Evolutionary conservation across 2,329 filamentous ascomycete species (phyloP), one percentile per base, ranked within the genome.

Genomic region (Hirsutella thompsonii): DNA sequence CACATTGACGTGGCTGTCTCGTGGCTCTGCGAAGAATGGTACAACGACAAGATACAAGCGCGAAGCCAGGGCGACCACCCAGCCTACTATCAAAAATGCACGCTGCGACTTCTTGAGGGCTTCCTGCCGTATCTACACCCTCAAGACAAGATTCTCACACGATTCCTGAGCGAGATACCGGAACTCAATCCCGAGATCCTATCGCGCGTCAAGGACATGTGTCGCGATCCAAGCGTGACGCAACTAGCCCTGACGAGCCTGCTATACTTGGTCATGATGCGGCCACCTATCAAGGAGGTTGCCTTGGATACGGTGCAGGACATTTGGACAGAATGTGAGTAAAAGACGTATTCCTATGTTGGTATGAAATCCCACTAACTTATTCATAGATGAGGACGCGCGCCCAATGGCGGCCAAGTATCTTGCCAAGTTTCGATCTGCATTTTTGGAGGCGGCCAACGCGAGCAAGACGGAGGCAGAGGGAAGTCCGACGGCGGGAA

Each of bases 11-110:
- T 92, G 19, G 90, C 88, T 1, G 87, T 96, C 39, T 81, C 82
- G 8, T 98, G 92, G 92, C 71, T 98, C 14, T 94, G 83, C 52
- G 92, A 98, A 59, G 92, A 98, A 62, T 98, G 92, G 90, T 96
- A 94, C 61, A 93, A 89, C 52, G 90, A 96, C 58, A 79, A 61
- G 58, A 62, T 66, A 47, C 63, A 58, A 45, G 64, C 55, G 43
- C 67, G 59, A 41, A 54, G 55, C n/a, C 60, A 59, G 28, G 57
- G 58, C 10, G 66, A 70, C 33, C 69, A 71, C 8, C 68, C 74
- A 3, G 55, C 72, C 28, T 76, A 92, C 58, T 95, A 94, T 59
- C 79, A 87, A 44, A 77, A 77, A 54, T 93, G 84, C 74, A 78
- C 79, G 2, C 62, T 89, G 46, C 81, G 80, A 44, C 70, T 96